Evolutionary conservation across 345 rosid species (phyloP), one percentile per base, ranked within the genome.

Genomic region (Raphanus raphanistrum): DNA sequence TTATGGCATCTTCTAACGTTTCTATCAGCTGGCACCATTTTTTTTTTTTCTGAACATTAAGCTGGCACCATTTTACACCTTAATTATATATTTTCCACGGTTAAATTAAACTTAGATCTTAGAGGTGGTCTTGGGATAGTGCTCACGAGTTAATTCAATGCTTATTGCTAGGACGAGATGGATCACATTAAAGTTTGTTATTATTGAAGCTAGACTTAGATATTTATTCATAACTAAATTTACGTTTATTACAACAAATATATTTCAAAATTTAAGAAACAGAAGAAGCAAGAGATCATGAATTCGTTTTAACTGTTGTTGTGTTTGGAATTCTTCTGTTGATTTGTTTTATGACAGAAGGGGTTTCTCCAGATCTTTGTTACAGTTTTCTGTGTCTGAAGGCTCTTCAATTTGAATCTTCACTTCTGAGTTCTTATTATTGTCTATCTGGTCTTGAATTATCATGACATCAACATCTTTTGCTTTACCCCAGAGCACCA

Each of bases 401-500:
- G 82, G 74, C 68, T 88, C 87, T 54, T 76, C 76, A 12, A 69
- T 61, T 15, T 68, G 55, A 36, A 81, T 81, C 54, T 85, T 72
- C n/a, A 74, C 79, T 31, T 71, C 75, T 21, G 70, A 48, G 63
- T 79, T 81, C 0, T 72, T 41, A 57, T 78, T 70, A 11, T 17
- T 32, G 2, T 62, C 80, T 25, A 48, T 66, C 43, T 60, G 9
- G 43, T 64, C 67, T 73, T 82, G 80, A 76, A 33, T 76, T 28
- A 70, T 52, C 61, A 80, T 73, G 4, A 48, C 54, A 48, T 48
- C 17, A 48, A 80, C 68, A 59, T 88, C 92, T 71, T 85, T 68
- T 54, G 87, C 89, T 69, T 88, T 88, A n/a, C 92, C 92, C 94
- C 94, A 89, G 1, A 89, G 85, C 43, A 87, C 90, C 8, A 52